Evolutionary conservation across 805 yeast species (phyloP), one percentile per base, ranked within the genome.

Genomic region (Yarrowia sp.): DNA sequence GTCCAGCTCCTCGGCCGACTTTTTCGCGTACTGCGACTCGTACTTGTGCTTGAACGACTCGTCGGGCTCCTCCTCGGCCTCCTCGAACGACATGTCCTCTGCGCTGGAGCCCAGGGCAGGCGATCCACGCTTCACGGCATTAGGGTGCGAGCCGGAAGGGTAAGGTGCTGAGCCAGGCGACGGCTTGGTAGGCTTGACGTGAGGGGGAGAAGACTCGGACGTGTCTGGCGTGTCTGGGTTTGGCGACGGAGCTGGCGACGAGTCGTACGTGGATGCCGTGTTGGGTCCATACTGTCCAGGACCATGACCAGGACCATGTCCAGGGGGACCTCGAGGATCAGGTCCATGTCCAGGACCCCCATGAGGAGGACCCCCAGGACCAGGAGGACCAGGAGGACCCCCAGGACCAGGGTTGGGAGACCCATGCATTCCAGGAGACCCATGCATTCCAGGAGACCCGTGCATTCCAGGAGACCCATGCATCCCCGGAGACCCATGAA

Each of bases 11-110:
- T 59, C 38, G 14, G 1, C 14, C 9, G 36, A 21, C 38, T 47
- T 47, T 14, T 47, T 47, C 13, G 58, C 58, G 31, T 38, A 62
- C 35, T 29, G 65, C 18, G 21, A 22, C 56, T 39, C 56, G 33
- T 36, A 33, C 61, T 36, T 55, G 51, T 32, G 64, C 14, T 24
- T 62, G 58, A 39, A 55, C 35, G 58, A 51, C 42, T 51, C 58
- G 36, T 55, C 47, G 21, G 47, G 38, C 36, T 55, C 61, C 29
- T 55, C 61, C 19, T 56, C 61, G 7, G 32, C 29, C 39, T 65
- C 64, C 19, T 61, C 44, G n/a, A 38, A 41, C 32, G 64, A 51
- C 21, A 63, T 32, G 63, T 60, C 29, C 44, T 61, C 16, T 61
- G 62, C 12, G 22, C 19, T 12, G 53, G 16, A 19, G 25, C 49